Evolutionary conservation across 2,329 filamentous ascomycete genomes (phyloP).

Genomic region (Fusarium protoensiforme): DNA sequence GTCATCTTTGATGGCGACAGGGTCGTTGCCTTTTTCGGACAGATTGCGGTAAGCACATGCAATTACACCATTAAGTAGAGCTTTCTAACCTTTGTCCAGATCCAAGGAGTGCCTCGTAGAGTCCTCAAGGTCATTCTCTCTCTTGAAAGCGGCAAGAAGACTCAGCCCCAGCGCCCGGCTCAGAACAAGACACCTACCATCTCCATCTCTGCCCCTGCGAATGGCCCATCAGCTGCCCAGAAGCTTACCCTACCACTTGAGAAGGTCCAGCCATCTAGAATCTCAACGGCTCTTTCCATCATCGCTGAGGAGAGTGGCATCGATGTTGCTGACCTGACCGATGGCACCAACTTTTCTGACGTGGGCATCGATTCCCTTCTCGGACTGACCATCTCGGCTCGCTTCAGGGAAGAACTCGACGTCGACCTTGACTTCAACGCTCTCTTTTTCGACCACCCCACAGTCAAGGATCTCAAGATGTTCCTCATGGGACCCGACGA

Average conservation of each 20-base stretch:
- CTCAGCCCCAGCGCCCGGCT: slow-evolving; percentile 7
- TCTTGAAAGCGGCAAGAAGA: slow-evolving; percentile 28
- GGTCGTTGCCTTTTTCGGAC: slow-evolving; percentile 52
- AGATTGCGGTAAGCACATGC: slow-evolving; percentile 44
- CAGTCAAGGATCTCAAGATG: slow-evolving; percentile 63
- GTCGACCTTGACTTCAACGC: slow-evolving; percentile 64
- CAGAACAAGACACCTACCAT: background rate
- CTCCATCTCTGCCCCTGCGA: background rate
- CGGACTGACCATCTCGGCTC: slow-evolving; percentile 66
- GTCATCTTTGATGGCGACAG: slow-evolving; percentile 65
- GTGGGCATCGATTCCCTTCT: slow-evolving; percentile 72
- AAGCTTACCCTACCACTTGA: background rate
- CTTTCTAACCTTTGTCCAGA: background rate
- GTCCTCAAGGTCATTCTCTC: slow-evolving; percentile 35
- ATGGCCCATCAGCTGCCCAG: accelerated
- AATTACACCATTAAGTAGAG: accelerated
- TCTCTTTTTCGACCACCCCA: slow-evolving; percentile 63
- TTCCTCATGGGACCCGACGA: slow-evolving; percentile 17
- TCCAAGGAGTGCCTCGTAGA: slow-evolving; percentile 32
- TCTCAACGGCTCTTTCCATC: slow-evolving; percentile 17
- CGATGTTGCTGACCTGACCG: slow-evolving; percentile 57
- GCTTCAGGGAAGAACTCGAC: slow-evolving; percentile 68
- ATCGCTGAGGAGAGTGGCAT: slow-evolving; percentile 36
- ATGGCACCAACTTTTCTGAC: slow-evolving; percentile 67
- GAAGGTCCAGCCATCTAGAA: slow-evolving; percentile 1